Evolutionary conservation across 1,284 basidiomycete species (phyloP), one percentile per base, ranked within the genome.

Genomic region (Sporisorium iseilematis-ciliati): DNA sequence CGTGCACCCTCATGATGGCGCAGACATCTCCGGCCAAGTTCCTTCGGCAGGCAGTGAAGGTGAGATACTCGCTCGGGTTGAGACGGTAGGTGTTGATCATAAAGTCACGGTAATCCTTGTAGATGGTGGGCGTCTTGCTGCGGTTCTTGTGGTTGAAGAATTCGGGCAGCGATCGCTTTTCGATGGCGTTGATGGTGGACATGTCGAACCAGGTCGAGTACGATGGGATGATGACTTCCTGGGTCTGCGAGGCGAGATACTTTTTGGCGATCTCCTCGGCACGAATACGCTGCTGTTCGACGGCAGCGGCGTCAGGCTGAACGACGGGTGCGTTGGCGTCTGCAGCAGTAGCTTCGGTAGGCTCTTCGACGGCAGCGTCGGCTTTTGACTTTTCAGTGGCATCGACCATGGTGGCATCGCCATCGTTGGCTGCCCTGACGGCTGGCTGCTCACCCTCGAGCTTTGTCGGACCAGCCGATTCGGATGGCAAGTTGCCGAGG

Each of bases 61-160:
- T 99, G 63, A 99, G 89, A 84, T 99, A 99, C 86, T 99, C 96
- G 45, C 90, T 90, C 0, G 96, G 97, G 74, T 97, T 90, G 53
- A 99, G 89, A 46, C 96, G 89, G 87, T 98, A 99, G 3, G 96
- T 96, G 88, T 99, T 97, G 86, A 99, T 91, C 94, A 99, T 99
- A 82, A 99, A 99, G 88, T 99, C 96, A 72, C 96, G 91, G 85
- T 99, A 99, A 86, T 98, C 96, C 86, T 98, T 99, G 89, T 99
- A 99, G 77, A 98, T 94, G 31, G 92, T 90, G 0, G 96, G 96
- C 0, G 95, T 97, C 88, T 99, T 99, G 75, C 80, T 83, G 53
- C 83, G 92, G 93, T 78, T 96, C 72, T 94, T 89, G 64, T 93
- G 93, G 86, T 95, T 96, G 90, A 99, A 99, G 89, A 98, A 99